Percentiles rank a stretch among this genome's conserved stretches.
Evolutionary conservation across 495 filamentous ascomycete species (phyloP).

Genomic region (Neurospora sp.): DNA sequence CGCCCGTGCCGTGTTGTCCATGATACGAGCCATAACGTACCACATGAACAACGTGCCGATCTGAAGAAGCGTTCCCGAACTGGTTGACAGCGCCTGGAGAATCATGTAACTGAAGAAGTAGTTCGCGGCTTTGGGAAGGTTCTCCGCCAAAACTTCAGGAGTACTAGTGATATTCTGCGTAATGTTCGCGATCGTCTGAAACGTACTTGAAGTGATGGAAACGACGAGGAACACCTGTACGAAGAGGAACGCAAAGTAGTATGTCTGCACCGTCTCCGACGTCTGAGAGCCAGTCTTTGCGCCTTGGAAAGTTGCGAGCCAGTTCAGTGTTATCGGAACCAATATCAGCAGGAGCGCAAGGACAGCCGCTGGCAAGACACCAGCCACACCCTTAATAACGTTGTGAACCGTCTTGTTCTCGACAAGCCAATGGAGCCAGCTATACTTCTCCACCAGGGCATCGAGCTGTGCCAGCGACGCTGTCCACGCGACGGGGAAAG

Average conservation of each 20-base stretch:
- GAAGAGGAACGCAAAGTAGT: slow-evolving; percentile 92
- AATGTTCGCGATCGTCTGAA: slow-evolving; percentile 54
- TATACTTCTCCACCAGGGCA: slow-evolving; percentile 51
- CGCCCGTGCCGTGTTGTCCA: slow-evolving; percentile 80
- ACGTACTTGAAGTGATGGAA: slow-evolving; percentile 73
- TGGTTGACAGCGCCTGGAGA: slow-evolving; percentile 81
- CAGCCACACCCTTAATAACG: slow-evolving; percentile 65
- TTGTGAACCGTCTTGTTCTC: slow-evolving; percentile 43
- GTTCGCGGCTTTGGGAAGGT: slow-evolving; percentile 81
- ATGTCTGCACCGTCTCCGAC: slow-evolving; percentile 76
- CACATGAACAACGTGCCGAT: slow-evolving; percentile 64
- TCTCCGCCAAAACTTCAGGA: slow-evolving; percentile 63
- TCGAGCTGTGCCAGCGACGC: slow-evolving; percentile 68
- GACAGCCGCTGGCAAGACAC: slow-evolving; percentile 73
- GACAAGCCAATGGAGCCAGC: slow-evolving; percentile 63
- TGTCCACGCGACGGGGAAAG: slow-evolving; percentile 83
- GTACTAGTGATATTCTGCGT: slow-evolving; percentile 47
- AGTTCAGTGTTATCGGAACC: slow-evolving; percentile 62
- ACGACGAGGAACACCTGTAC: slow-evolving; percentile 93
- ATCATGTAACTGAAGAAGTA: slow-evolving; percentile 99
- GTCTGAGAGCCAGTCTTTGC: slow-evolving; percentile 71
- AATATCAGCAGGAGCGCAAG: slow-evolving; percentile 72
- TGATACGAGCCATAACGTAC: slow-evolving; percentile 65
- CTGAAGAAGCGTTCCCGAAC: slow-evolving; percentile 85
- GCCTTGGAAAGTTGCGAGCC: slow-evolving; percentile 67